phyloP scores from a whole-genome alignment of 805 yeast species.

The Saturnispora quitensis region DNA sequence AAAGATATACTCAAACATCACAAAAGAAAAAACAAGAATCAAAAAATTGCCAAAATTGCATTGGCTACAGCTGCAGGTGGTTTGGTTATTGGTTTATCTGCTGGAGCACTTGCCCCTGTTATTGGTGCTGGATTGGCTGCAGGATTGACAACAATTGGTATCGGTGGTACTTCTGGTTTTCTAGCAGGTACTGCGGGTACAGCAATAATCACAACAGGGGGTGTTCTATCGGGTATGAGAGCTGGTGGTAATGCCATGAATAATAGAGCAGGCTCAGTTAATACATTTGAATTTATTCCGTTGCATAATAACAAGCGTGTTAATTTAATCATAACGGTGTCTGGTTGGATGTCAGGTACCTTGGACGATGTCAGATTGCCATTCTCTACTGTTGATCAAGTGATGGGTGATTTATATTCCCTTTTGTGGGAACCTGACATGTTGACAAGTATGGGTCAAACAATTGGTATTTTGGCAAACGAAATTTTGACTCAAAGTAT shows the following conservation, averaged over 20 bases:
- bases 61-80: constrained; percentile 96
- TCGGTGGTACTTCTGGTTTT: constrained; percentile 86
- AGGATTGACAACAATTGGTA: constrained; percentile 90
- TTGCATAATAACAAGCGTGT: constrained; percentile 84
- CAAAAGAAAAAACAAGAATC: constrained; percentile 53
- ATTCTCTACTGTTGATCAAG: constrained; percentile 92
- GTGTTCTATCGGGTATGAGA: constrained; percentile 82
- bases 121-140: constrained; percentile 99
- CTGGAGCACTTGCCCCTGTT: constrained; percentile 93
- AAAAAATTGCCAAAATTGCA: constrained; percentile 79
- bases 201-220: constrained; percentile 84
- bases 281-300: constrained; percentile 90
- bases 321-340: constrained; percentile 76
- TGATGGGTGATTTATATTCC: constrained; percentile 93
- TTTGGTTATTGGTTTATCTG: constrained; percentile 85
- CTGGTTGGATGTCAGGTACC: constrained; percentile 97
- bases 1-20: constrained; percentile 58
- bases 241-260: constrained; percentile 84
- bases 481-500: constrained; percentile 89
- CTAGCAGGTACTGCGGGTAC: constrained; percentile 97
- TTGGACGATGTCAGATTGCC: constrained; percentile 95
- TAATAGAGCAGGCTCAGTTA: constrained; percentile 80
- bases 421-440: constrained; percentile 97
- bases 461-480: constrained; percentile 85
- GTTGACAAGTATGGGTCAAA: constrained; percentile 93